Base-by-base conservation (phyloP, 768 basidiomycete species). In the Amanita muscaria region DNA sequence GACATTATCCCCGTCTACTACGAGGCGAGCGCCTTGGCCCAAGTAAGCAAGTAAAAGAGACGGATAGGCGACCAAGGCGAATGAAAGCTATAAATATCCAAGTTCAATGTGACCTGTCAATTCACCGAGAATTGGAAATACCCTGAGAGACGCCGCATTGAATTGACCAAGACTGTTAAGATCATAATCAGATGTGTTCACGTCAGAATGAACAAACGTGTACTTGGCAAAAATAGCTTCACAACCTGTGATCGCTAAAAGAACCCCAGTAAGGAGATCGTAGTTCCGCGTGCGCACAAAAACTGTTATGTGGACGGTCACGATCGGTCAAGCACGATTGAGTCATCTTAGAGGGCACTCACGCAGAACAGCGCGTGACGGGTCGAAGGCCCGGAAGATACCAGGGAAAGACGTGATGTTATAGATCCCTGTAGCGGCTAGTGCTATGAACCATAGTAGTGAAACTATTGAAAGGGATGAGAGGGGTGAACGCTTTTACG, bases 151-250 rank as follows among this genome's bases (percentile, higher is more conserved):
- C 5, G 61, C 34, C 10, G 68, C 73, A 56, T 77, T 79, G 64
- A 84, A 86, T 52, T 82, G 80, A 3, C 80, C 83, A 24, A 84
- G 67, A 49, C 78, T 81, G 11, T 11, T 24, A 16, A 33, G 5
- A 25, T 15, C 9, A 46, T 41, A 29, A 32, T 29, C 38, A 42
- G 25, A 15, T 7, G n/a, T 4, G n/a, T 7, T 19, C 10, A 23
- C 15, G 11, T 10, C 30, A 15, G 8, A 10, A 30, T 18, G 9
- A 3, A 4, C 25, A 18, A 34, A 16, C 15, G 22, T 5, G 18
- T 37, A 80, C 79, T 81, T 80, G 10, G 80, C 80, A 58, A 80
- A 80, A 36, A 80, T 62, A 1, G 79, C 79, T 56, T 84, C 82
- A 51, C 74, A 79, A 0, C 83, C 83, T 0, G 83, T 86, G n/a